Percentiles rank a stretch among this genome's conserved stretches.
These are phyloP conservation scores for Lenzites betulinus DNA, from an alignment of 768 basidiomycete genomes.

Conservation along the genomic window DNA sequence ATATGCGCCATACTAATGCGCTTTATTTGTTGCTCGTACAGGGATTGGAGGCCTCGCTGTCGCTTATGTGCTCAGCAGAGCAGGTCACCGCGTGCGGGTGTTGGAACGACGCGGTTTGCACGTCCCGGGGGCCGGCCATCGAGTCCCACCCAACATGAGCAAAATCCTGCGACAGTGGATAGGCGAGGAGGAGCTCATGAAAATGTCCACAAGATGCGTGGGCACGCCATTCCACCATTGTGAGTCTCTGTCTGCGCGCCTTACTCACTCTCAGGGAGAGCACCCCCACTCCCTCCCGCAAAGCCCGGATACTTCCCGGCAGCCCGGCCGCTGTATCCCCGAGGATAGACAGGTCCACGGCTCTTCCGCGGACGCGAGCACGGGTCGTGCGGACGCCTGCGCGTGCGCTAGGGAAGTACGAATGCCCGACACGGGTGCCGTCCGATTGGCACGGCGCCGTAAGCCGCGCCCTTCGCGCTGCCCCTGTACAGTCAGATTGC, in stretches of 20 bases:
- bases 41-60: slow-evolving; percentile 58
- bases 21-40: not conserved
- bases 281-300: not conserved
- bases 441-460: not conserved
- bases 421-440: not conserved
- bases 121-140: slow-evolving; percentile 41
- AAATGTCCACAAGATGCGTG: slow-evolving; percentile 39
- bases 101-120: slow-evolving; percentile 51
- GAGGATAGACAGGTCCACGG: not conserved
- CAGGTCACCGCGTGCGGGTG: slow-evolving; percentile 62
- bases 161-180: slow-evolving; percentile 59
- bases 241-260: slow-evolving; percentile 26
- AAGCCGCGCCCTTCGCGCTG: not conserved
- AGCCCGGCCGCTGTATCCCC: too few species aligned
- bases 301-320: too few species aligned
- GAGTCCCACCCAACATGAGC: slow-evolving; percentile 61
- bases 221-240: slow-evolving; percentile 37
- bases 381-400: too few species aligned
- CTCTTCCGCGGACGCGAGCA: slow-evolving; percentile 5
- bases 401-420: not conserved
- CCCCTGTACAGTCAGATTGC: not conserved
- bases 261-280: too few species aligned
- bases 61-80: slow-evolving; percentile 54
- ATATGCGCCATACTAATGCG: not conserved
- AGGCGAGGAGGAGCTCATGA: slow-evolving; percentile 44